Percentiles rank a stretch among this genome's conserved stretches.
Evolutionary conservation across 2,329 filamentous ascomycete species (phyloP).

Genomic region (Aspergillus felis): DNA sequence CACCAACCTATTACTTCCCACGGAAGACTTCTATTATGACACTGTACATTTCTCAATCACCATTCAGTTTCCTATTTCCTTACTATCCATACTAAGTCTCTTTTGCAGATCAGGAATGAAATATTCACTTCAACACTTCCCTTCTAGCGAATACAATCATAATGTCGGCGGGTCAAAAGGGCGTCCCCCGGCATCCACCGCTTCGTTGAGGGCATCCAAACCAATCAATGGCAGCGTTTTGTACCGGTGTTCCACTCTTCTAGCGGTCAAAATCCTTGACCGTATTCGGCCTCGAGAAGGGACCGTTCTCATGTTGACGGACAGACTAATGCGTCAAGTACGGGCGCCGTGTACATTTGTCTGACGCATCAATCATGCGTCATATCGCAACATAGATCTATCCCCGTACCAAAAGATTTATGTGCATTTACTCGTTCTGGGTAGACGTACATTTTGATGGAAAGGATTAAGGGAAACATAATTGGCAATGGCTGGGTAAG

Average conservation of each 20-base stretch:
- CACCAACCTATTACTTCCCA: too few relatives aligned
- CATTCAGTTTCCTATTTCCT: too few relatives aligned
- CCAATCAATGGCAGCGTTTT: constrained; percentile 14
- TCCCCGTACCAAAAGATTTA: constrained; percentile 34
- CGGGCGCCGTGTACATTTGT: not conserved
- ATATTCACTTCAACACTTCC: not conserved
- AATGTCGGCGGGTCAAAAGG: not conserved
- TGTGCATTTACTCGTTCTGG: constrained; percentile 32
- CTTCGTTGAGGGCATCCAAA: not conserved
- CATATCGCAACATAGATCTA: constrained; percentile 35
- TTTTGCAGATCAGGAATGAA: too few relatives aligned
- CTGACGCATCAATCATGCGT: constrained; percentile 35
- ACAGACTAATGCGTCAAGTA: too few relatives aligned
- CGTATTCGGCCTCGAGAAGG: too few relatives aligned
- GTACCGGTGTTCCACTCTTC: constrained; percentile 5
- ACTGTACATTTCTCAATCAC: too few relatives aligned
- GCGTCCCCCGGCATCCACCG: not conserved
- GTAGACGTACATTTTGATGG: constrained; percentile 39
- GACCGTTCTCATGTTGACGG: too few relatives aligned
- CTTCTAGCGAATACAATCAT: not conserved
- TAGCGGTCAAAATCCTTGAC: too few relatives aligned
- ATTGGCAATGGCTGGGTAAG: constrained; percentile 29
- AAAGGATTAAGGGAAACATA: constrained; percentile 36
- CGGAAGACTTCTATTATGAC: too few relatives aligned
- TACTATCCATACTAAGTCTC: too few relatives aligned